Base-by-base conservation (phyloP, 2,329 filamentous ascomycete species). In the Rutstroemia sp. region DNA sequence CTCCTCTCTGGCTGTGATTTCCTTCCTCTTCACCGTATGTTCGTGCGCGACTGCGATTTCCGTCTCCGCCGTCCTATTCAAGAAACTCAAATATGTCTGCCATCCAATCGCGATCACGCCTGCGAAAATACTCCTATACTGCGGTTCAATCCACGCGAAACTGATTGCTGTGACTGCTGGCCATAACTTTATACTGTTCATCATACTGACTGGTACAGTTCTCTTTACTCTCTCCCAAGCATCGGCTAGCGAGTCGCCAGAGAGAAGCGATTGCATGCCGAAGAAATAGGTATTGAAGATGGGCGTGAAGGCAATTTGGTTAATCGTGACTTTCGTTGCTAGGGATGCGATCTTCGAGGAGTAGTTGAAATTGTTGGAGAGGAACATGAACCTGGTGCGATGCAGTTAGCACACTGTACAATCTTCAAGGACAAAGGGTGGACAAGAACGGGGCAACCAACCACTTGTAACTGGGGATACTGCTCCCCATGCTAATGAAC, bases 111-210 rank as follows among this genome's bases (percentile, higher is more conserved):
- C 89, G 61, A 95, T 80, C 6, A 87, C 73, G 1, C 88, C 89
- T 0, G 87, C 83, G 64, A 96, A 94, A 16, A 95, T 79, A 64
- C 84, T 88, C 51, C 92, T 78, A 71, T 89, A 92, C 67, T 92
- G 84, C 48, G 90, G 76, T 25, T 85, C 82, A 4, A 96, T 75
- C 66, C 89, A 94, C n/a, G 87, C 83, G 67, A 96, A 95, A 70
- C 80, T 92, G 68, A 96, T 86, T 0, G 90, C 90, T 14, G 87
- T 95, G 16, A 95, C 87, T 0, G 83, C 83, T 0, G 92, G 92
- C 92, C 92, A 96, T 23, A 96, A 72, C 73, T 95, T 95, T 70
- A 85, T 84, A 58, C 86, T 88, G 70, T 94, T 96, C 67, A 83
- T 70, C 67, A 89, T 82, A 67, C 86, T 91, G 23, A 79, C 77